Conservation (phyloP, 2,329 filamentous ascomycete genomes). For the Botrytis cinerea region DNA sequence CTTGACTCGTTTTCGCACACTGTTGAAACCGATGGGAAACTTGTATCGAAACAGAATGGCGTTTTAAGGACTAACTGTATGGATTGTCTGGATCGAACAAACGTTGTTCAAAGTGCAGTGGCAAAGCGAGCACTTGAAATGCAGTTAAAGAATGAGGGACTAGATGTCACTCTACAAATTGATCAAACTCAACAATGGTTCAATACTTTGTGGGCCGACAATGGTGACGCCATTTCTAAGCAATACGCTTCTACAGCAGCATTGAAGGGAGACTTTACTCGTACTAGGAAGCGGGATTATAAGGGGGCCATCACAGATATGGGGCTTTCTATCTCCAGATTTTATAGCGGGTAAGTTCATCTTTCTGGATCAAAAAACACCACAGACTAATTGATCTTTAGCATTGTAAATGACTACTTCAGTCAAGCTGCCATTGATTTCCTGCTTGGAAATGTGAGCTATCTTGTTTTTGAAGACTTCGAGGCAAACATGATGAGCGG, state of each 20-base stretch:
- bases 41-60: conserved; percentile 62
- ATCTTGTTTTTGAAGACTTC: conserved; percentile 88
- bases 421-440: conserved; percentile 95
- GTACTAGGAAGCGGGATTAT: conserved; percentile 87
- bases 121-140: conserved; percentile 78
- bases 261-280: conserved; percentile 94
- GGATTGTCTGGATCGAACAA: conserved; percentile 96
- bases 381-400: conserved; percentile 44
- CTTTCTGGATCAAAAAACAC: neutral
- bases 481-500: conserved; percentile 90
- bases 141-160: conserved; percentile 75
- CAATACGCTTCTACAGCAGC: conserved; percentile 96
- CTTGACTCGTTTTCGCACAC: conserved; percentile 74
- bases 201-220: conserved; percentile 96
- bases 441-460: conserved; percentile 83
- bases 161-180: conserved; percentile 70
- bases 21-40: conserved; percentile 51
- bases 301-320: conserved; percentile 89
- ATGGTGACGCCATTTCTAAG: conserved; percentile 91
- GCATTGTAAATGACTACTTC: conserved; percentile 98
- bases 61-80: conserved; percentile 96
- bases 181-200: conserved; percentile 90
- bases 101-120: conserved; percentile 92
- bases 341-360: conserved; percentile 63
- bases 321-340: conserved; percentile 79